phyloP scores from a whole-genome alignment of 1,139 yeast genomes.

The Pneumocystis murina region DNA sequence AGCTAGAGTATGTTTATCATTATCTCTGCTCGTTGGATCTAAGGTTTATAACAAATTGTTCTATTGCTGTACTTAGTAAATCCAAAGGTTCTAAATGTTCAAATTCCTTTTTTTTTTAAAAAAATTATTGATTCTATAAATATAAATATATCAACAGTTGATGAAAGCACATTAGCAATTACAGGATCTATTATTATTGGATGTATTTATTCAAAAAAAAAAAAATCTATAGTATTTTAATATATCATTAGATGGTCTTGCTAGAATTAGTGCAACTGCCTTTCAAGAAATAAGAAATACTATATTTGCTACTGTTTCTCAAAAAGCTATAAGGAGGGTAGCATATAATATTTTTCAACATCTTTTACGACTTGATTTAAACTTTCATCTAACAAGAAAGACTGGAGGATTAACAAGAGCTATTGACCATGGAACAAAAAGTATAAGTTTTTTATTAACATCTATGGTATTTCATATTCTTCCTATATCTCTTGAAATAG shows the following conservation, averaged over 20 bases:
- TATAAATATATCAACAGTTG: slow-evolving; percentile 58
- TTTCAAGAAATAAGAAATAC: slow-evolving; percentile 94
- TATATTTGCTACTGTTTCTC: slow-evolving; percentile 88
- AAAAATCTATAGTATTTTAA: slow-evolving; percentile 20
- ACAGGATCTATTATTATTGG: slow-evolving; percentile 68
- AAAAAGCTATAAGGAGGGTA: slow-evolving; percentile 79
- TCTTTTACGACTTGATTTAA: slow-evolving; percentile 66
- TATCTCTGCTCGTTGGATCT: slow-evolving; percentile 57
- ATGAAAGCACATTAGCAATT: slow-evolving; percentile 43
- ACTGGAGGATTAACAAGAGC: slow-evolving; percentile 96
- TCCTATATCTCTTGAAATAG: slow-evolving; percentile 82
- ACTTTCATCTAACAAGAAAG: slow-evolving; percentile 79
- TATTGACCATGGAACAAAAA: slow-evolving; percentile 94
- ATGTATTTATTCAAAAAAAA: slow-evolving; percentile 1
- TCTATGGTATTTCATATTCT: slow-evolving; percentile 96
- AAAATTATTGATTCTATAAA: slow-evolving; percentile 84
- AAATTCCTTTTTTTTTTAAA: slow-evolving; percentile 90
- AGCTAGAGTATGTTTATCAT: slow-evolving; percentile 59
- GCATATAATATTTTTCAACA: slow-evolving; percentile 80
- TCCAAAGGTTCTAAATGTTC: slow-evolving; percentile 52
- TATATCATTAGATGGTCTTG: slow-evolving; percentile 45
- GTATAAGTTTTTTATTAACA: slow-evolving; percentile 78
- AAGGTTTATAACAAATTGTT: slow-evolving; percentile 26
- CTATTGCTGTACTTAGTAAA: not conserved
- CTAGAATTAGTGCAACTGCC: slow-evolving; percentile 83